phyloP scores from a whole-genome alignment of 805 yeast genomes.

The Nakazawaea anatomiae region DNA sequence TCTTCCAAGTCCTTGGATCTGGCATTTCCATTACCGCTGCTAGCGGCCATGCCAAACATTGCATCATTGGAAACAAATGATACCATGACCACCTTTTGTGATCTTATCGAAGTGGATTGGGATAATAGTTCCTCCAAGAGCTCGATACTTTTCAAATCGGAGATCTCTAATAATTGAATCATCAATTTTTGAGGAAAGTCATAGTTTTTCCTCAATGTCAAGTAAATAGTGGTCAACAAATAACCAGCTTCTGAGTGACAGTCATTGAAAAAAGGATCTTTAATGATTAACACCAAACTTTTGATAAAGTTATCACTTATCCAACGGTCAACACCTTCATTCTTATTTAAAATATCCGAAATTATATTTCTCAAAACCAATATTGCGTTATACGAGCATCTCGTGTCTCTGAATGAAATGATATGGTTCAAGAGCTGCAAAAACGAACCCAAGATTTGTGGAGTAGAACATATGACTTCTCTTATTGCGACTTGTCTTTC shows the following conservation, averaged over 20 bases:
- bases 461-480: slow-evolving; percentile 56
- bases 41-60: slow-evolving; percentile 37
- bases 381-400: slow-evolving; percentile 89
- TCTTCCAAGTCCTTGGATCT: slow-evolving; percentile 51
- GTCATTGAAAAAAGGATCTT: slow-evolving; percentile 75
- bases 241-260: slow-evolving; percentile 91
- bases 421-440: slow-evolving; percentile 70
- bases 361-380: slow-evolving; percentile 71
- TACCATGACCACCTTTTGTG: slow-evolving; percentile 73
- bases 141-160: slow-evolving; percentile 47
- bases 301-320: slow-evolving; percentile 63
- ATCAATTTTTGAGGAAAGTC: slow-evolving; percentile 52
- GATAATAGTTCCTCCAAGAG: slow-evolving; percentile 60
- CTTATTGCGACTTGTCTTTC: slow-evolving; percentile 64
- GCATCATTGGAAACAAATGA: slow-evolving; percentile 68
- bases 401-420: slow-evolving; percentile 78
- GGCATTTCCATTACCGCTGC: slow-evolving; percentile 33
- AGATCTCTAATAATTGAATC: slow-evolving; percentile 4
- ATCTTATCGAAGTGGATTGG: slow-evolving; percentile 63
- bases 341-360: slow-evolving; percentile 59
- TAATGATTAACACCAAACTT: slow-evolving; percentile 59
- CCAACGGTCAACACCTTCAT: slow-evolving; percentile 70
- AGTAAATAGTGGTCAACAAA: slow-evolving; percentile 73
- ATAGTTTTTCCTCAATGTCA: slow-evolving; percentile 64
- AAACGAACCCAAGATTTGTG: slow-evolving; percentile 70